Base-by-base conservation (phyloP, 768 basidiomycete genomes). In the Pisolithus sp. region DNA sequence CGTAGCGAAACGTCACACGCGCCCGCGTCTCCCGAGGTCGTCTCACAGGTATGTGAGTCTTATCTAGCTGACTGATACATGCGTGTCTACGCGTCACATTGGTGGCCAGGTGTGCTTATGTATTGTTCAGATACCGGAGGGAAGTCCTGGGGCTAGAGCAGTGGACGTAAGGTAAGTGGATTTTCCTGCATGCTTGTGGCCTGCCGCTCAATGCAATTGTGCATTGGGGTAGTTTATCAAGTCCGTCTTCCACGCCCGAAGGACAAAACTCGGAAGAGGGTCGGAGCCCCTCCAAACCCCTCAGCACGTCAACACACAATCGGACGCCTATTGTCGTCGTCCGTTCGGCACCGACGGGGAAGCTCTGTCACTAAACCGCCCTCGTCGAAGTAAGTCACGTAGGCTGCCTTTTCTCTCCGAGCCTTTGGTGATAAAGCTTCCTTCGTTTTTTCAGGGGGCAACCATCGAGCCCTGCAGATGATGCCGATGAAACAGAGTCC, bases 401-500 rank as follows among this genome's bases (percentile, higher is more conserved):
- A 6, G 13, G 15, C 24, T 17, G 7, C 7, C 2, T 47, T 10
- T 46, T 28, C 17, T 47, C 18, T 31, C 13, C 45, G 45, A 31
- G 10, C 10, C 23, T 18, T 23, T 28, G 15, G 13, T 21, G 10
- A 28, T 20, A 21, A 20, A 12, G n/a, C 13, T 30, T 13, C 38
- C 34, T 37, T 46, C 15, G 15, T 31, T n/a, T 1, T 37, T 18
- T n/a, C 24, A 10, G 28, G 48, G 51, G 54, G 10, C 50, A 21
- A 9, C 43, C 54, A 18, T 40, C 43, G 21, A 47, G 41, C 24
- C 54, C 54, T 2, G 63, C 61, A 6, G 65, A 61, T 26, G 74
- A 74, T 41, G 61, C 9, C 53, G 53, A 58, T 31, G 81, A 83
- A 54, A 68, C 65, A 37, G 71, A 69, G 6, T 83, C 82, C 5